These are phyloP conservation scores for Mucor piriformis DNA, from an alignment of 371 early-diverging fungal genomes.

Conservation along the genomic window DNA sequence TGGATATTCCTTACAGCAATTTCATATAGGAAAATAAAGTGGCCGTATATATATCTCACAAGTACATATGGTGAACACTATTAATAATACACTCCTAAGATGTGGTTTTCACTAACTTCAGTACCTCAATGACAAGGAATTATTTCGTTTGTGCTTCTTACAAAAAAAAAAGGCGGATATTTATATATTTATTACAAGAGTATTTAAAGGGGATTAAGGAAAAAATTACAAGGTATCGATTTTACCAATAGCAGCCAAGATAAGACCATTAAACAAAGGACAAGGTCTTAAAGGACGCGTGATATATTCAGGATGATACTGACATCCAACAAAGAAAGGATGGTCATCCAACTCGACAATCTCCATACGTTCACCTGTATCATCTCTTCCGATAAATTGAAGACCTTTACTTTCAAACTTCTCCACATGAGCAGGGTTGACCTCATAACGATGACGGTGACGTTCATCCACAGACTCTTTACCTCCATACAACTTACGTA, in stretches of 20 bases:
- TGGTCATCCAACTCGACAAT: conserved; percentile 92
- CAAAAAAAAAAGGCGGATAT: no score
- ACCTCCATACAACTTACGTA: conserved; percentile 75
- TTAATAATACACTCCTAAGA: no score
- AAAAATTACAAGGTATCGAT: conserved; percentile 34
- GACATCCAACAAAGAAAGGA: conserved; percentile 96
- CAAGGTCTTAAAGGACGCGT: conserved; percentile 93
- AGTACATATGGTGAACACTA: no score
- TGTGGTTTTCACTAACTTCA: no score
- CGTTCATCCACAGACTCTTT: conserved; percentile 81
- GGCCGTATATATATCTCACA: no score
- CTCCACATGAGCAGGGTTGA: conserved; percentile 86
- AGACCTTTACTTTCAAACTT: conserved; percentile 88
- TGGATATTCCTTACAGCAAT: no score
- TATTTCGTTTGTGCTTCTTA: no score
- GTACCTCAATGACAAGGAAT: no score
- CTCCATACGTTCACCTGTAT: conserved; percentile 95
- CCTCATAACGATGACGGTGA: conserved; percentile 99
- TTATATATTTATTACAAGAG: no score
- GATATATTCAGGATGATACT: conserved; percentile 99
- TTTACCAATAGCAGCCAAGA: conserved; percentile 77
- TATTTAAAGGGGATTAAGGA: no score
- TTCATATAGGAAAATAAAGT: no score
- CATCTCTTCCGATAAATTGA: conserved; percentile 92
- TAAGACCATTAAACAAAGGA: conserved; percentile 92